A percentile compares a stretch with the other conserved stretches of the same genome.
These are phyloP conservation scores for Chlamydomonas applanata DNA, from an alignment of 139 green algal species.

Conservation along the genomic window DNA sequence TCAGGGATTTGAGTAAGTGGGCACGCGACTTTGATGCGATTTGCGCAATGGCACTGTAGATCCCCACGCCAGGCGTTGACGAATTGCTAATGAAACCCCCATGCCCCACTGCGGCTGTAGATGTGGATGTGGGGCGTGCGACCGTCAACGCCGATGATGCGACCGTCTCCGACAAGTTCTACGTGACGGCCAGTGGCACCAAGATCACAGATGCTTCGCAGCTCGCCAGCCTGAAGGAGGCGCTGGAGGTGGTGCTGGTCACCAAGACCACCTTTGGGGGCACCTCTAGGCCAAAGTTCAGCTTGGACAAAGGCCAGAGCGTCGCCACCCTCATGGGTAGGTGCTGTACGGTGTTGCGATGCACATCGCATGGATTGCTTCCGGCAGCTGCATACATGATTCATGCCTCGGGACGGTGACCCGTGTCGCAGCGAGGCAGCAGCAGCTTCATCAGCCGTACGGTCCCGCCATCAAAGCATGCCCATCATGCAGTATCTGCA, in stretches of 20 bases:
- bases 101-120: slow-evolving; percentile 10
- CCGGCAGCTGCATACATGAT: no score
- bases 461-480: no score
- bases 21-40: no score
- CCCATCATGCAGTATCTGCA: no score
- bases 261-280: slow-evolving; percentile 20
- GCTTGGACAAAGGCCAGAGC: slow-evolving; percentile 43
- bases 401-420: no score
- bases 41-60: no score
- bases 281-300: slow-evolving; percentile 43
- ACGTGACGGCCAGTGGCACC: slow-evolving; percentile 54
- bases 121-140: slow-evolving; percentile 72
- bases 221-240: slow-evolving; percentile 51
- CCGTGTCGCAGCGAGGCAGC: no score
- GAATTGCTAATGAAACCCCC: background rate
- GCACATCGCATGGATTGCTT: no score
- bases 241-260: slow-evolving; percentile 48
- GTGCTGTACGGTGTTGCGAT: background rate
- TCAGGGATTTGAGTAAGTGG: slow-evolving; percentile 32
- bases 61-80: no score
- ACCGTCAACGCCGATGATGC: slow-evolving; percentile 46
- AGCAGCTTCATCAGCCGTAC: background rate
- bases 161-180: slow-evolving; percentile 80
- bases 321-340: slow-evolving; percentile 85
- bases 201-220: slow-evolving; percentile 63